Percentiles rank a stretch among this genome's conserved stretches.
Evolutionary conservation across 106 monocot genomes (phyloP).

Genomic region (Platanthera zijinensis): DNA sequence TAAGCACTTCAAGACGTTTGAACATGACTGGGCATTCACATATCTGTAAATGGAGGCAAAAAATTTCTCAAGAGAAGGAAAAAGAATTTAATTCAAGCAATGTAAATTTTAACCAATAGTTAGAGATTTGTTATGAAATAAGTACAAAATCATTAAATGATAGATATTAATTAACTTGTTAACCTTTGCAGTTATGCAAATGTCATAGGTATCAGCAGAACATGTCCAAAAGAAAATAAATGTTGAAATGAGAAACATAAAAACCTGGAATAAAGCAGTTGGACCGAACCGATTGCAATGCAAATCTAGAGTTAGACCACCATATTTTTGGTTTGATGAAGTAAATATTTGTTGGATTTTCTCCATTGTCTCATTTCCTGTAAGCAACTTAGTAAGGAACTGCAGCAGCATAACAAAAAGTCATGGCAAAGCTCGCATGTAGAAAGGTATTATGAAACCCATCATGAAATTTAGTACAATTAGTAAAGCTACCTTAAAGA

Average conservation of each 20-base stretch:
- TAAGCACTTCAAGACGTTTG: conserved; percentile 82
- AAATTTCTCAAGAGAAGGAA: neutral
- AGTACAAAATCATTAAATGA: neutral
- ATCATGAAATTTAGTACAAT: neutral
- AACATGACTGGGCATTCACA: conserved; percentile 82
- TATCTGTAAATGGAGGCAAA: conserved; percentile 40
- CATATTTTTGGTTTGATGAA: conserved; percentile 80
- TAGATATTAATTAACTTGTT: neutral
- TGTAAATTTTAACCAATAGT: neutral
- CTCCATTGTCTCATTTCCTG: conserved; percentile 93
- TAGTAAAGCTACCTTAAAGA: neutral
- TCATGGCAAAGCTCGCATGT: neutral
- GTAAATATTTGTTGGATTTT: conserved; percentile 71
- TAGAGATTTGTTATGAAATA: neutral
- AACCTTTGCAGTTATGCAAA: neutral
- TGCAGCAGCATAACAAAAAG: neutral
- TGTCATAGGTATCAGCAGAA: neutral
- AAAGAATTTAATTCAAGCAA: neutral
- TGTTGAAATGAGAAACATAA: neutral
- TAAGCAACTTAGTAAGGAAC: neutral
- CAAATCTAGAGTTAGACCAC: conserved; percentile 86
- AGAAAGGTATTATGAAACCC: neutral
- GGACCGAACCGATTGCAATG: conserved; percentile 92
- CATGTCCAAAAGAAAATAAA: neutral
- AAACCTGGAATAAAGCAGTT: conserved; percentile 92